These are phyloP conservation scores for Hypoxylon sp. DNA, from an alignment of 2,329 filamentous ascomycete species.

Conservation along the genomic window DNA sequence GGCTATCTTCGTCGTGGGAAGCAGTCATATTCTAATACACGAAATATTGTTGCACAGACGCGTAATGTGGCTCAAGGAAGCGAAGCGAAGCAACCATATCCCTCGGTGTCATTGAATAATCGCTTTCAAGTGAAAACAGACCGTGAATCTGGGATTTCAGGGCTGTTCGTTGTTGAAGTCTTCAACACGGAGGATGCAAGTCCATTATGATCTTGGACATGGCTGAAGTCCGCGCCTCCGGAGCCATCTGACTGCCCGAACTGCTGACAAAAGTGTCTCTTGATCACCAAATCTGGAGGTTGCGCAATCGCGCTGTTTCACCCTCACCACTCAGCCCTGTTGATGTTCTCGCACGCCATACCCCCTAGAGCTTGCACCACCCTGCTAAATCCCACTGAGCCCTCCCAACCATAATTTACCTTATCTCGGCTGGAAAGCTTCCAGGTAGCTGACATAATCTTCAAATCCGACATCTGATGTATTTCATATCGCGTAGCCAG, in stretches of 20 bases:
- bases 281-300: constrained; percentile 37
- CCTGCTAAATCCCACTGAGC: constrained; percentile 3
- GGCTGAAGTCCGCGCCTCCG: constrained; percentile 17
- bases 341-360: constrained; percentile 45
- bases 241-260: constrained; percentile 35
- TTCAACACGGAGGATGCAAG: constrained; percentile 11
- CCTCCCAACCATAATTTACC: neutral
- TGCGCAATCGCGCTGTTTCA: constrained; percentile 44
- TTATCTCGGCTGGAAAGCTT: neutral
- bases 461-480: neutral
- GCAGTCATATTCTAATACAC: constrained; percentile 29
- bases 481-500: neutral
- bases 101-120: constrained; percentile 3
- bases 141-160: neutral
- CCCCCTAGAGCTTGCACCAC: constrained; percentile 40
- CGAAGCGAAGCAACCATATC: constrained; percentile 5
- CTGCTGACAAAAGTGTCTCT: constrained; percentile 45
- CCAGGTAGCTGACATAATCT: neutral
- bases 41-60: constrained; percentile 5
- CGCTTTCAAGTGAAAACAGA: neutral
- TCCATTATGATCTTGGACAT: constrained; percentile 29
- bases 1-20: constrained; percentile 36
- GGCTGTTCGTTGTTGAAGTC: constrained; percentile 5
- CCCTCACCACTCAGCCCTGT: constrained; percentile 38
- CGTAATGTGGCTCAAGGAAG: constrained; percentile 12